Evolutionary conservation across 352 stramenopile species (phyloP), one percentile per base, ranked within the genome.

Genomic region (Phytopythium delawarense): DNA sequence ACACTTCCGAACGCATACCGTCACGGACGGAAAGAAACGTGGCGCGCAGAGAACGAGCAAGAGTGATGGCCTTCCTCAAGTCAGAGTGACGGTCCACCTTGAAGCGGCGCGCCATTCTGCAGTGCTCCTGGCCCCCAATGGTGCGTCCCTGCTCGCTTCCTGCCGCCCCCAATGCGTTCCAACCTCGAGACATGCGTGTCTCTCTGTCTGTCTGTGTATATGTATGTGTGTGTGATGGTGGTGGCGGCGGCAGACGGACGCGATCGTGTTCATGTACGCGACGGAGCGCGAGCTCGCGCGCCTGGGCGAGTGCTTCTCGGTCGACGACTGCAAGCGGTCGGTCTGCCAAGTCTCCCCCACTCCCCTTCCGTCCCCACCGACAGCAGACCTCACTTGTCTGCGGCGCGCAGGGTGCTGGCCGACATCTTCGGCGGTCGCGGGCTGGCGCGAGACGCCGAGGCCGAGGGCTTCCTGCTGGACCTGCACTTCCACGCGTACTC

Each of bases 401-500:
- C 15, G 8, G 35, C 42, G 7, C 46, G 50, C 37, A 91, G 79
- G 12, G 67, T 66, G 18, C 49, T 91, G 40, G 72, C 74, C 12
- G 46, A 65, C 32, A 87, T 91, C 54, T 81, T 91, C 64, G 76
- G 64, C 0, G 62, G 88, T 18, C 35, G 54, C 37, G 34, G 13
- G 4, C 15, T 39, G 21, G 66, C 89, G 45, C 34, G 50, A 0
- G 48, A 53, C 7, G 70, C 85, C 53, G 57, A 75, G 42, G 78
- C 67, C 60, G 63, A 85, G 46, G 67, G 45, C 42, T 77, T 88
- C 42, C 61, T 88, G 42, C 59, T 88, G 7, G 70, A 83, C 58
- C 71, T 84, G 39, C 74, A 86, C 61, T 57, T 88, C 30, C 68
- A 84, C 71, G 86, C 81, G 59, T 90, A 86, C 67, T 88, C 78